Evolutionary conservation across 2,329 filamentous ascomycete genomes (phyloP).

Genomic region (Amauroascus verrucosus): DNA sequence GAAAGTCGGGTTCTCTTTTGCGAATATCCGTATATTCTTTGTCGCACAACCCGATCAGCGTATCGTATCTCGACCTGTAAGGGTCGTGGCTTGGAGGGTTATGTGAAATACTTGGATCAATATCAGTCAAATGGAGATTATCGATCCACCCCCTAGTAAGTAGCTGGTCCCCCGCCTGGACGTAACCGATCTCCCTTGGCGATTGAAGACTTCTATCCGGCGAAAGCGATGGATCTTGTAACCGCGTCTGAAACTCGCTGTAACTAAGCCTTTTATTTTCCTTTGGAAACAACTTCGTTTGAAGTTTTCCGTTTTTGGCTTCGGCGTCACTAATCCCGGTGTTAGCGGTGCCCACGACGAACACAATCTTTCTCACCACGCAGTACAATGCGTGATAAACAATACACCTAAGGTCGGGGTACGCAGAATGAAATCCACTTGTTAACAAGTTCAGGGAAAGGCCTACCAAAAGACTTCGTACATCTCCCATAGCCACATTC

Average conservation of each 20-base stretch:
- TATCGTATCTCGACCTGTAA: not conserved
- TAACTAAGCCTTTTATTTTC: not conserved
- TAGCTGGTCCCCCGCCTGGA: not conserved
- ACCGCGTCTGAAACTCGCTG: not conserved
- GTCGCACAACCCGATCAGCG: not conserved
- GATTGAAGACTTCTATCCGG: not conserved
- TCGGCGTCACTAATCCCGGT: too few species aligned
- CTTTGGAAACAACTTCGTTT: not conserved
- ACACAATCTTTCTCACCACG: too few species aligned
- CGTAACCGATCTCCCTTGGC: not conserved
- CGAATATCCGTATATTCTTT: not conserved
- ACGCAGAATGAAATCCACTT: too few species aligned
- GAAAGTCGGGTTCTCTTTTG: too few species aligned
- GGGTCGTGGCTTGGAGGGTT: not conserved
- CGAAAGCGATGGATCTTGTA: not conserved
- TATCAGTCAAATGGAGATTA: not conserved
- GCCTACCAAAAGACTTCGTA: constrained; percentile 3
- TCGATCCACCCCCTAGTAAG: not conserved
- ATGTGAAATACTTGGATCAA: not conserved
- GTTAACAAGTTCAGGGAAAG: not conserved
- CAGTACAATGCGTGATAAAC: too few species aligned
- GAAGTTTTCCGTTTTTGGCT: too few species aligned
- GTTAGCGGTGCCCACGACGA: too few species aligned
- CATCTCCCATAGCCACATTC: constrained; percentile 8
- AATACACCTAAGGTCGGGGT: too few species aligned